Evolutionary conservation across 228 moss, liverwort and hornwort species (phyloP).

Genomic region (Sphagnum magellanicum): DNA sequence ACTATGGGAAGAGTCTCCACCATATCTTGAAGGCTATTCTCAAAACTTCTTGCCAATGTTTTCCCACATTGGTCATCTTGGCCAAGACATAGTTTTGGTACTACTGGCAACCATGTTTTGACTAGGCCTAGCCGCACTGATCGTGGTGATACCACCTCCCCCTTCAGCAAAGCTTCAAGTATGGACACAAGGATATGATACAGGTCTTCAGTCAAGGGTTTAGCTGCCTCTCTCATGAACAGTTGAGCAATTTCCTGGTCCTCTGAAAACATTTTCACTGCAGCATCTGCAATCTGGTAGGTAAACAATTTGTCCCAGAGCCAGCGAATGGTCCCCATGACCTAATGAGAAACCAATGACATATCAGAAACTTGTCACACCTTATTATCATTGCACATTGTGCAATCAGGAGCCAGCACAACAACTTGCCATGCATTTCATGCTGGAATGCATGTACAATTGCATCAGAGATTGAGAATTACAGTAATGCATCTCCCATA

Average conservation of each 20-base stretch:
- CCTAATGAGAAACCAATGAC: conserved; percentile 42
- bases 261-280: conserved; percentile 76
- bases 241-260: conserved; percentile 91
- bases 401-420: too few relatives aligned
- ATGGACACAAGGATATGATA: conserved; percentile 78
- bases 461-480: too few relatives aligned
- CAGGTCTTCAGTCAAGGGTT: conserved; percentile 81
- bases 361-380: conserved; percentile 7
- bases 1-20: conserved; percentile 82
- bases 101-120: conserved; percentile 83
- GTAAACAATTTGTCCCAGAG: conserved; percentile 84
- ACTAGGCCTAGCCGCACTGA: conserved; percentile 65
- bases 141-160: conserved; percentile 65
- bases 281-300: conserved; percentile 82
- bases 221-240: conserved; percentile 82
- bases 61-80: conserved; percentile 66
- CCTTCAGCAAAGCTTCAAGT: conserved; percentile 77
- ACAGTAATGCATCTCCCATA: too few relatives aligned
- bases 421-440: too few relatives aligned
- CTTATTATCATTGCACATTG: too few relatives aligned
- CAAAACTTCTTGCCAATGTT: conserved; percentile 57
- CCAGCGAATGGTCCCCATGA: conserved; percentile 75
- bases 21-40: conserved; percentile 59
- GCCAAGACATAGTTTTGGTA: conserved; percentile 81
- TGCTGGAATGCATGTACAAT: too few relatives aligned